Evolutionary conservation across 2,329 filamentous ascomycete species (phyloP).

Genomic region (Sphaerulina populicola): DNA sequence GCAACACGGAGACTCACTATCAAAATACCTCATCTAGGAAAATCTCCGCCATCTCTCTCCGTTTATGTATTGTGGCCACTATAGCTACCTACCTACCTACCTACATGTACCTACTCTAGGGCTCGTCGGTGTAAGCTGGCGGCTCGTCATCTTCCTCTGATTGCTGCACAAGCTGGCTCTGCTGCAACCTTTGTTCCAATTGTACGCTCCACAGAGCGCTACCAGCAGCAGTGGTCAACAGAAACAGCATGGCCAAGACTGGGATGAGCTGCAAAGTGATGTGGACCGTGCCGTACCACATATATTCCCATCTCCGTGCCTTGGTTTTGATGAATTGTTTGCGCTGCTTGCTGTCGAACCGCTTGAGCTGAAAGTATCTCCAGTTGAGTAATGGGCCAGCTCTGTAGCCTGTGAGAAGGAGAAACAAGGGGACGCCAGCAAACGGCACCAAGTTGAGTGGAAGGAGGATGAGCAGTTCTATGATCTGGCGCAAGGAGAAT

Average conservation of each 20-base stretch:
- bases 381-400: slow-evolving; percentile 85
- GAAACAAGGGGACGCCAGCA: slow-evolving; percentile 74
- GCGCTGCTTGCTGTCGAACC: slow-evolving; percentile 63
- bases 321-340: slow-evolving; percentile 58
- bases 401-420: slow-evolving; percentile 78
- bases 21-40: no score
- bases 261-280: slow-evolving; percentile 82
- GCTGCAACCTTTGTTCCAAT: slow-evolving; percentile 53
- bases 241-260: slow-evolving; percentile 84
- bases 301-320: slow-evolving; percentile 68
- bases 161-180: slow-evolving; percentile 2
- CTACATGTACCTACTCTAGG: slow-evolving; percentile 16
- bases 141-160: slow-evolving; percentile 21
- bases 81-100: no score
- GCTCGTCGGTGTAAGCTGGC: slow-evolving; percentile 29
- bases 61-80: not conserved
- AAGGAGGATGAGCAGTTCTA: slow-evolving; percentile 61
- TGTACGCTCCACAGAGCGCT: slow-evolving; percentile 78
- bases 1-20: no score
- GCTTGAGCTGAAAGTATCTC: slow-evolving; percentile 76
- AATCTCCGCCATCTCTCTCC: no score
- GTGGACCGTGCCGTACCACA: slow-evolving; percentile 84
- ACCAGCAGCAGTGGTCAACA: slow-evolving; percentile 77
- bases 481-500: slow-evolving; percentile 82
- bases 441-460: slow-evolving; percentile 81